Conservation (phyloP, 352 stramenopile species). For the Globisporangium solare region DNA sequence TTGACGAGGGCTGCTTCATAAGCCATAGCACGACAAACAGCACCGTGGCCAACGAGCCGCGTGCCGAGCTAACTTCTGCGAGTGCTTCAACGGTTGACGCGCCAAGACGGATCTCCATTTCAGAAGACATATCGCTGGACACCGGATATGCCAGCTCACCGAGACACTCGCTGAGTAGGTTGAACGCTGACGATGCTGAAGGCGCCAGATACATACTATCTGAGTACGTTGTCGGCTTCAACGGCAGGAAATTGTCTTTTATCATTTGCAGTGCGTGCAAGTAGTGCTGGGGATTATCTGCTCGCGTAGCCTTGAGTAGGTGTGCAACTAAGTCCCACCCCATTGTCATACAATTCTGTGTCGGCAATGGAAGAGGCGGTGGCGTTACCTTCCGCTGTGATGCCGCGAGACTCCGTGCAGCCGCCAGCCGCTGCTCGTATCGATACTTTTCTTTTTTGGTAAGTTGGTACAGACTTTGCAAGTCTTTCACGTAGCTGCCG, state of each 20-base stretch:
- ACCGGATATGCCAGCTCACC: constrained; percentile 32
- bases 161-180: constrained; percentile 68
- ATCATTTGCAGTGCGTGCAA: constrained; percentile 68
- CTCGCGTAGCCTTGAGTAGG: constrained; percentile 61
- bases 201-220: constrained; percentile 83
- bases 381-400: constrained; percentile 68
- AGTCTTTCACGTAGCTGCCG: constrained; percentile 61
- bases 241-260: constrained; percentile 49
- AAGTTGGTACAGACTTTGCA: constrained; percentile 67
- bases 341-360: constrained; percentile 81
- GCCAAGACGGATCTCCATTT: constrained; percentile 29
- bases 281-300: constrained; percentile 66
- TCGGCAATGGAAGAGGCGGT: constrained; percentile 69
- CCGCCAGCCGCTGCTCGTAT: constrained; percentile 60
- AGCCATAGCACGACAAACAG: constrained; percentile 70
- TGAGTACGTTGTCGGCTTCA: constrained; percentile 78
- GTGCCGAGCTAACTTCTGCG: constrained; percentile 62
- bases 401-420: constrained; percentile 46
- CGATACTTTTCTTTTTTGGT: constrained; percentile 82
- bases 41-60: constrained; percentile 68
- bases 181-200: constrained; percentile 68
- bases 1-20: constrained; percentile 45
- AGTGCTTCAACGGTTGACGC: constrained; percentile 69
- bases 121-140: constrained; percentile 1
- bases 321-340: constrained; percentile 77